phyloP scores from a whole-genome alignment of 176 grass and related monocot genomes.

The Miscanthus lutarioriparius region DNA sequence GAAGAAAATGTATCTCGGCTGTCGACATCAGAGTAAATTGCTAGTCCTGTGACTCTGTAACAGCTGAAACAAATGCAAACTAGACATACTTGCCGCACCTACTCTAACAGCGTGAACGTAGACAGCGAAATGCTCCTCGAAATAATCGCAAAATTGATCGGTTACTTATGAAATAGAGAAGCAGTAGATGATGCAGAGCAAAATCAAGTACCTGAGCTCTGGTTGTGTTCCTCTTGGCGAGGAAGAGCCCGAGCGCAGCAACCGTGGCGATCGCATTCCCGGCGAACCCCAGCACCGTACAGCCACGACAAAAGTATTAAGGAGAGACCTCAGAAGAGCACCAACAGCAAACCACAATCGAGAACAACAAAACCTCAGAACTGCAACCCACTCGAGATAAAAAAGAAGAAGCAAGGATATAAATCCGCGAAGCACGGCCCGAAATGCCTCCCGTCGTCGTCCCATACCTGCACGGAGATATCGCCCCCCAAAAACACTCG shows the following conservation, averaged over 20 bases:
- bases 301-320: constrained; percentile 25
- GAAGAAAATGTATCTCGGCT: background rate
- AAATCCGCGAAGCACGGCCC: constrained; percentile 79
- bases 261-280: constrained; percentile 49
- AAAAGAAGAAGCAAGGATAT: constrained; percentile 57
- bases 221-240: constrained; percentile 26
- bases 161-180: background rate
- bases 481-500: background rate
- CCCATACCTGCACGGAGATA: constrained; percentile 61
- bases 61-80: background rate
- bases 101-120: background rate
- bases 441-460: constrained; percentile 49
- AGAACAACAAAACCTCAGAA: background rate
- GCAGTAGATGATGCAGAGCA: background rate
- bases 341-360: background rate
- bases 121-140: background rate
- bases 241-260: constrained; percentile 42
- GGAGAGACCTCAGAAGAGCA: constrained; percentile 3
- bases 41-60: background rate
- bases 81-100: too few relatives aligned
- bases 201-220: constrained; percentile 37
- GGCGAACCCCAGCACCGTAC: constrained; percentile 67
- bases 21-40: background rate
- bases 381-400: background rate
- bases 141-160: background rate